phyloP scores from a whole-genome alignment of 192 early-diverging fungal species.

The Phlyctochytrium planicorne region DNA sequence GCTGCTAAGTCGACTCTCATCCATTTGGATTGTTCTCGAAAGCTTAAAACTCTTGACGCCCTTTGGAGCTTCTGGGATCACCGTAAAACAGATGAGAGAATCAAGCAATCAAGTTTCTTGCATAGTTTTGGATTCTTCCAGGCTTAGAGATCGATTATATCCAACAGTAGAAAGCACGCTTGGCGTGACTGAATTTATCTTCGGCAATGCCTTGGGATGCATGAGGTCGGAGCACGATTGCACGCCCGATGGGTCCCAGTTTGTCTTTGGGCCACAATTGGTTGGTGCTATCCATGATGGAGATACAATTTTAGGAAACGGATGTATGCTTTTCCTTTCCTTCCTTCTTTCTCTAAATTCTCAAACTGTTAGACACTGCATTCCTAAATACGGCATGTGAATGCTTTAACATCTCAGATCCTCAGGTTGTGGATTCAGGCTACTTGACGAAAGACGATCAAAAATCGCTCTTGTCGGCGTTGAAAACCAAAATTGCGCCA shows the following conservation, averaged over 20 bases:
- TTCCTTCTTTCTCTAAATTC: too few relatives aligned
- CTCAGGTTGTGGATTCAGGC: too few relatives aligned
- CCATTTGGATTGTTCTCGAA: slow-evolving; percentile 18
- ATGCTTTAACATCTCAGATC: not conserved
- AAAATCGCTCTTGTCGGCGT: too few relatives aligned
- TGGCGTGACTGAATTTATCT: slow-evolving; percentile 22
- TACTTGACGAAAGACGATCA: too few relatives aligned
- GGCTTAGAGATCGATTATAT: slow-evolving; percentile 4
- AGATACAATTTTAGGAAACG: slow-evolving; percentile 17
- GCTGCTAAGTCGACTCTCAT: slow-evolving; percentile 15
- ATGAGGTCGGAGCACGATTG: slow-evolving; percentile 16
- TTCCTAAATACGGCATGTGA: slow-evolving; percentile 10
- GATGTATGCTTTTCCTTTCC: slow-evolving; percentile 8
- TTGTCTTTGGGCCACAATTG: slow-evolving; percentile 10
- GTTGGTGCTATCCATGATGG: slow-evolving; percentile 8
- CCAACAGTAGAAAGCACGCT: slow-evolving; percentile 11
- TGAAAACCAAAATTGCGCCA: too few relatives aligned
- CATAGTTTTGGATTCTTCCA: slow-evolving; percentile 10
- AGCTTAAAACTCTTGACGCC: slow-evolving; percentile 14
- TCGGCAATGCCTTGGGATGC: slow-evolving; percentile 15
- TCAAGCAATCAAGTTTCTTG: not conserved
- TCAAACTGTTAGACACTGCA: too few relatives aligned
- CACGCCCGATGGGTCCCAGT: not conserved
- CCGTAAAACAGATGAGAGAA: not conserved
- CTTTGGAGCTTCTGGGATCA: slow-evolving; percentile 14